Base-by-base conservation (phyloP, 1,284 basidiomycete genomes). In the Paramarasmius palmivorus region DNA sequence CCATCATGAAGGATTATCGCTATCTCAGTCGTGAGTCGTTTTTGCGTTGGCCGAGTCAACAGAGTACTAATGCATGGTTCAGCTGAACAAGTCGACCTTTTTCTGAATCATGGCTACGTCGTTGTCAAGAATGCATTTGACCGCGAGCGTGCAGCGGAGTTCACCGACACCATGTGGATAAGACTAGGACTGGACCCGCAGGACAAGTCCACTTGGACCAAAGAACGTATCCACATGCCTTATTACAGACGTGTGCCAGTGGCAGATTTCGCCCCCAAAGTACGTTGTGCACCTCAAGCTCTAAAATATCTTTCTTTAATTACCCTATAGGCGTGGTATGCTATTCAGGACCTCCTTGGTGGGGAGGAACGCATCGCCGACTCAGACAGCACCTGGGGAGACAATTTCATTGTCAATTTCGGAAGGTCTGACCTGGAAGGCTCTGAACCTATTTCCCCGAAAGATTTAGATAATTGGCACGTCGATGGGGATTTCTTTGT, bases 401-500 rank as follows among this genome's bases (percentile, higher is more conserved):
- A 85, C 67, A 77, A 75, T 37, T 83, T 83, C 66, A 83, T 84
- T 55, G 75, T 83, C 34, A 84, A 84, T 61, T 66, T 86, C 17
- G 82, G 82, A 25, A 74, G 68, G 14, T 68, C 73, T 7, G 74
- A 75, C 41, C 66, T 73, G 42, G 73, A 74, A 53, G 64, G 67
- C 25, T 56, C 61, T 12, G 62, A 67, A 41, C 56, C 57, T 10
- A 63, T 72, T 36, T 64, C 68, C 23, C 78, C 78, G 6, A 61
- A 65, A 52, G 73, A 79, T 54, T 64, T 84, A 53, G 74, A 76
- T 57, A 83, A 83, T 59, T 86, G 82, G 82, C 82, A 86, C 64
- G 79, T 83, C 46, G 82, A 84, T 64, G 83, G 82, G 32, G 83
- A 85, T 61, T 84, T 84, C 63, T 84, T 84, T 65, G 76, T 77